Conservation (phyloP, 164 flowering plant species). For the Vitis riparia region DNA sequence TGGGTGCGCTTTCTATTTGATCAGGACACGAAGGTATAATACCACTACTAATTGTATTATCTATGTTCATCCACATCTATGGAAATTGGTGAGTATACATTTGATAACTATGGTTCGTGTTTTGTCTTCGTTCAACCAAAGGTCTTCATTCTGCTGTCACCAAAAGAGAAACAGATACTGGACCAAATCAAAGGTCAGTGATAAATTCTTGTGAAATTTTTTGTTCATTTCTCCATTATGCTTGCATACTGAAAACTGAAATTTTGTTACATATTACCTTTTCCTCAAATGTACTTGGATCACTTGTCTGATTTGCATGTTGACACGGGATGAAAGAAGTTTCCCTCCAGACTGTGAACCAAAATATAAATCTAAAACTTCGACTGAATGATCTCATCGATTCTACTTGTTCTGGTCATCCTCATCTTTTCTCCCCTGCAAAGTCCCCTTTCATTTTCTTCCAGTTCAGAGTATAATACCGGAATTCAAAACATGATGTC, state of each 20-base stretch:
- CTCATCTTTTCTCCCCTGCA: not conserved
- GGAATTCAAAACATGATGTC: too few species aligned
- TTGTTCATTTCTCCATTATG: not conserved
- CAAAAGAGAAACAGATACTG: not conserved
- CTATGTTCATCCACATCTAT: not conserved
- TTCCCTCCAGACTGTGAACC: not conserved
- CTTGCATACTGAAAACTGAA: not conserved
- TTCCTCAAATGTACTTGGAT: not conserved
- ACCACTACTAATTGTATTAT: not conserved
- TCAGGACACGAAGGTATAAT: not conserved
- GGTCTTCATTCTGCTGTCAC: not conserved
- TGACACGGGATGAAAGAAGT: not conserved
- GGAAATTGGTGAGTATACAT: not conserved
- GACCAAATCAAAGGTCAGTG: not conserved
- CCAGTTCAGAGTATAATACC: too few species aligned
- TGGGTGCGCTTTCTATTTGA: conserved; percentile 83
- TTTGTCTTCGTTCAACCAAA: not conserved
- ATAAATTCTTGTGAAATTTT: not conserved
- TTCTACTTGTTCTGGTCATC: not conserved
- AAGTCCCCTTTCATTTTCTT: too few species aligned
- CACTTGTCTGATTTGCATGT: not conserved
- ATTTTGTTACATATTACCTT: not conserved
- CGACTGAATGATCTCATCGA: not conserved
- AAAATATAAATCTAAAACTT: not conserved
- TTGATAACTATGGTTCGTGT: not conserved